phyloP scores from a whole-genome alignment of 2,329 filamentous ascomycete species.

The Akanthomyces uredinophilus region DNA sequence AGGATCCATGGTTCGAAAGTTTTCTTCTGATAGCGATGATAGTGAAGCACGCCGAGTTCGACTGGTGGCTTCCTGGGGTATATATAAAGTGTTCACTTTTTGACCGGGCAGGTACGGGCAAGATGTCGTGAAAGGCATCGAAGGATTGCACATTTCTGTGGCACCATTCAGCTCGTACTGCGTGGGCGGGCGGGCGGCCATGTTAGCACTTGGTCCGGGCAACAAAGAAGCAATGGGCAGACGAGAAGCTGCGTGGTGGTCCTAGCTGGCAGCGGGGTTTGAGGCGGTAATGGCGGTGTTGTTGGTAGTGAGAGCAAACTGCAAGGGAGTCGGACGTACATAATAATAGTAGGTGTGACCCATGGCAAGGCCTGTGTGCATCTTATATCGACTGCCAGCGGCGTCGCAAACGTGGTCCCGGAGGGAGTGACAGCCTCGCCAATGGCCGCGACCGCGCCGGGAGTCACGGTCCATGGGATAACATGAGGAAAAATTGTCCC shows the following conservation, averaged over 20 bases:
- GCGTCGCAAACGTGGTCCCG: constrained; percentile 81
- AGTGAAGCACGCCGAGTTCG: constrained; percentile 61
- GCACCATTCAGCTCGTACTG: constrained; percentile 81
- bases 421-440: constrained; percentile 85
- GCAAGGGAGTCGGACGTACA: constrained; percentile 47
- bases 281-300: background rate
- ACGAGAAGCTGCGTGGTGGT: constrained; percentile 3
- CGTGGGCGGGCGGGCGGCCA: constrained; percentile 14
- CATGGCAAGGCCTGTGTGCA: constrained; percentile 82
- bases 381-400: constrained; percentile 42
- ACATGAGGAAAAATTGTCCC: constrained; percentile 83
- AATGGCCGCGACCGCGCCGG: constrained; percentile 68
- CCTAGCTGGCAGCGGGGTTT: constrained; percentile 1
- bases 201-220: background rate
- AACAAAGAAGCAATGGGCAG: constrained; percentile 6
- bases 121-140: constrained; percentile 66
- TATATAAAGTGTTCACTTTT: constrained; percentile 74
- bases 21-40: constrained; percentile 51
- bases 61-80: constrained; percentile 64
- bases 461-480: constrained; percentile 79
- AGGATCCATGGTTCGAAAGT: constrained; percentile 72
- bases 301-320: constrained; percentile 14
- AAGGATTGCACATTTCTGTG: constrained; percentile 68
- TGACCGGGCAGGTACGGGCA: constrained; percentile 89
- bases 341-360: constrained; percentile 95